These are phyloP conservation scores for Perkinsus marinus DNA, from an alignment of 169 alveolate genomes.

Conservation along the genomic window DNA sequence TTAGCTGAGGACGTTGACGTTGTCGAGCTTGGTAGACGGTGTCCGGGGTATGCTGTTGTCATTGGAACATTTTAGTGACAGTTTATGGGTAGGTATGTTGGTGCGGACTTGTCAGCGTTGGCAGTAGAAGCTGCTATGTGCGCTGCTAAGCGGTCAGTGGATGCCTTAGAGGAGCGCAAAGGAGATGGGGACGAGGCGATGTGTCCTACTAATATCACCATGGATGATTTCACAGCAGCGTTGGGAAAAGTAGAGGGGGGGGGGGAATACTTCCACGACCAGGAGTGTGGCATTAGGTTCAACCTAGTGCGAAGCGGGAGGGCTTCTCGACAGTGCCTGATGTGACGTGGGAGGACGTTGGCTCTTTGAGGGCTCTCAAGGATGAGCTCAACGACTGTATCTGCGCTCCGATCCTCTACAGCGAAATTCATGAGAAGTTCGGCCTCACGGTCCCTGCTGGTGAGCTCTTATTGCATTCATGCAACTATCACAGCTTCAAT, in stretches of 20 bases:
- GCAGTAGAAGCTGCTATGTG: slow-evolving; percentile 73
- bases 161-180: background rate
- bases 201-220: background rate
- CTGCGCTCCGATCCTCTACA: slow-evolving; percentile 76
- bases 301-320: slow-evolving; percentile 85
- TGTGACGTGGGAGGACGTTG: slow-evolving; percentile 86
- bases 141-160: slow-evolving; percentile 6
- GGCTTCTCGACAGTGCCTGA: slow-evolving; percentile 90
- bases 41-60: slow-evolving; percentile 55
- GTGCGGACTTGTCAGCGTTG: slow-evolving; percentile 72
- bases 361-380: slow-evolving; percentile 77
- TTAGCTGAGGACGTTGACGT: slow-evolving; percentile 53
- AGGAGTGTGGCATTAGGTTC: slow-evolving; percentile 29
- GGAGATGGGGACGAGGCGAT: background rate
- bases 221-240: background rate
- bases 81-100: slow-evolving; percentile 54
- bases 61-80: background rate
- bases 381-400: slow-evolving; percentile 73
- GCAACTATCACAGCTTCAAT: too few species aligned
- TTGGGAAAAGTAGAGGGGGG: background rate
- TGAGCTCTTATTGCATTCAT: too few species aligned
- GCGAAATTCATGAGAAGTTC: slow-evolving; percentile 68
- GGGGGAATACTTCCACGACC: too few species aligned
- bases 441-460: slow-evolving; percentile 88
- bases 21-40: slow-evolving; percentile 57